phyloP scores from a whole-genome alignment of 129 eudicot species.

The Calendula officinalis region DNA sequence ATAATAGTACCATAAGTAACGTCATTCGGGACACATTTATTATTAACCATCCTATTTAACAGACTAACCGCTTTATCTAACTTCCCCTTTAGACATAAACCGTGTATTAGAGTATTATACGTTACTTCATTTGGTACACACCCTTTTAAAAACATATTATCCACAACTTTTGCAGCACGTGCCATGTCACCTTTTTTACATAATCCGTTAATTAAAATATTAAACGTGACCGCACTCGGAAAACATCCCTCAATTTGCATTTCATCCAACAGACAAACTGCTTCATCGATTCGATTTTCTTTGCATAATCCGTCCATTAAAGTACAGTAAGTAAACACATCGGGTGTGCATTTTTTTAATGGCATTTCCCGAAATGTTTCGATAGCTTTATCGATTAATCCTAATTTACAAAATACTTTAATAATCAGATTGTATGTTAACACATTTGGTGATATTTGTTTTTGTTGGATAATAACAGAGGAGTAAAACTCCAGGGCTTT shows the following conservation, averaged over 20 bases:
- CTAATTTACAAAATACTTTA: conserved; percentile 64
- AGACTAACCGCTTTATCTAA: conserved; percentile 79
- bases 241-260: conserved; percentile 88
- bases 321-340: conserved; percentile 77
- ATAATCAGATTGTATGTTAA: conserved; percentile 73
- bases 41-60: conserved; percentile 64
- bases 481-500: conserved; percentile 60
- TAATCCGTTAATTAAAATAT: conserved; percentile 75
- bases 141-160: conserved; percentile 91
- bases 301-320: conserved; percentile 97
- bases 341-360: conserved; percentile 51
- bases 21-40: conserved; percentile 68
- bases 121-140: conserved; percentile 83
- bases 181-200: conserved; percentile 79
- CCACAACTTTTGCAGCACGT: conserved; percentile 78
- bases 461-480: conserved; percentile 29
- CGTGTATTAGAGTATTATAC: conserved; percentile 84
- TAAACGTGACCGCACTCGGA: conserved; percentile 61
- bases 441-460: conserved; percentile 56
- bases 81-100: conserved; percentile 73
- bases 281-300: conserved; percentile 73
- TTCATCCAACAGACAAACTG: conserved; percentile 83
- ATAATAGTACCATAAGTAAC: conserved; percentile 77
- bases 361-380: conserved; percentile 77
- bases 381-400: conserved; percentile 56